A percentile compares a stretch with the other conserved stretches of the same genome.
These are phyloP conservation scores for Pseudogymnoascus sp. DNA, from an alignment of 2,329 filamentous ascomycete genomes.

Conservation along the genomic window DNA sequence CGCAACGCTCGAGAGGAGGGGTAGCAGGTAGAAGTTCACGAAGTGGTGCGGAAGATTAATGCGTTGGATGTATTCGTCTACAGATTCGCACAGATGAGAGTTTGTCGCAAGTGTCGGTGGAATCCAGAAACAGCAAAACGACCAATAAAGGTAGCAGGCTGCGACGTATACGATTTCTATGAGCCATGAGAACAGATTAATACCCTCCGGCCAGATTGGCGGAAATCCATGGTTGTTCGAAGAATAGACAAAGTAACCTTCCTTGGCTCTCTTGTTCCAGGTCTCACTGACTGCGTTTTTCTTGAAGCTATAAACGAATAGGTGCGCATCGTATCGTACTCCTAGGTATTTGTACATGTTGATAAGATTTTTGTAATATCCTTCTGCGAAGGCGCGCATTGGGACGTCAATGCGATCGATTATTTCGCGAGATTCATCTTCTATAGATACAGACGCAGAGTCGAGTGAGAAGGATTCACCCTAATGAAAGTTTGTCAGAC, in stretches of 20 bases:
- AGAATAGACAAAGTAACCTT: slow-evolving; percentile 43
- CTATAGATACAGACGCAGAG: slow-evolving; percentile 34
- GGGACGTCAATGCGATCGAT: slow-evolving; percentile 38
- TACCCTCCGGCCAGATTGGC: slow-evolving; percentile 33
- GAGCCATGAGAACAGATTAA: slow-evolving; percentile 32
- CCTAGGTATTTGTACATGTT: slow-evolving; percentile 48
- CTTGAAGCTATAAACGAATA: slow-evolving; percentile 45
- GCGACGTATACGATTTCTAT: slow-evolving; percentile 37
- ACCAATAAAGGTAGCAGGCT: slow-evolving; percentile 46
- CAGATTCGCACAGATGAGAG: slow-evolving; percentile 31
- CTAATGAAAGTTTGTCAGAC: slow-evolving; percentile 21
- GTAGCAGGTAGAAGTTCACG: slow-evolving; percentile 41
- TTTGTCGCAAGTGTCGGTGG: slow-evolving; percentile 25
- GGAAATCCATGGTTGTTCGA: slow-evolving; percentile 44
- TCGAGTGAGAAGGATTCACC: slow-evolving; percentile 36
- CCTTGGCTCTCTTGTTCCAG: slow-evolving; percentile 12
- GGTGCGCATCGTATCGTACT: slow-evolving; percentile 40
- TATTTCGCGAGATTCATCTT: slow-evolving; percentile 15
- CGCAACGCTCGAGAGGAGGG: slow-evolving; percentile 45
- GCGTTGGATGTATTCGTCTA: slow-evolving; percentile 42
- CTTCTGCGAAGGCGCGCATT: slow-evolving; percentile 42
- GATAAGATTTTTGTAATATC: slow-evolving; percentile 47
- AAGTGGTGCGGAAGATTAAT: slow-evolving; percentile 42
- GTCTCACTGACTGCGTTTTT: slow-evolving; percentile 14
- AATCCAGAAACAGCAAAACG: slow-evolving; percentile 41